Evolutionary conservation across 352 stramenopile species (phyloP), one percentile per base, ranked within the genome.

Genomic region (Pythium brachiatum): DNA sequence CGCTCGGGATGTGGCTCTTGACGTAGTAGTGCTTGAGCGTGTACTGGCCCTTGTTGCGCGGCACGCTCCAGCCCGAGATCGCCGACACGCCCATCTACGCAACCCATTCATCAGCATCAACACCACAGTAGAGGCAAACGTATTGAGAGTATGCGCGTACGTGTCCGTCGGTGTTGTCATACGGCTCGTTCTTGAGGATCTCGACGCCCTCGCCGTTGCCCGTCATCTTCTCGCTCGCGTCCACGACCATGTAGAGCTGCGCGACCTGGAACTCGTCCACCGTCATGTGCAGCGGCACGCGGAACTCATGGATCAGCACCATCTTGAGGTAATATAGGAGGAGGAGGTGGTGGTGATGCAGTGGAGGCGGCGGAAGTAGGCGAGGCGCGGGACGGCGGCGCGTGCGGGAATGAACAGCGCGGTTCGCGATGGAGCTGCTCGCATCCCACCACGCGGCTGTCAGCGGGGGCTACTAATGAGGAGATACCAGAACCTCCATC

Each of bases 21-120:
- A 78, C 85, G 71, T 92, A 92, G 71, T 95, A 95, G 72, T 95
- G 85, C 68, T 95, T 95, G 65, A 85, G 81, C 54, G 86, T 95
- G 74, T 95, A 95, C 68, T 95, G 86, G 46, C 86, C 86, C 62
- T 88, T 90, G 68, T 81, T 92, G 47, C 72, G 70, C 15, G 86
- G 86, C n/a, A 95, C 60, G 2, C 66, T 70, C 78, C 83, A 92
- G 38, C 77, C 71, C 13, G 86, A 94, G 68, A 93, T 86, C 34
- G 74, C 73, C 38, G 86, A 95, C 25, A 90, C 69, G 59, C 78
- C 78, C 71, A 92, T 76, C 70, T 82, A 68, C 48, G 57, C 3
- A 34, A 15, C n/a, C 11, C 16, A 26, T 4, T 20, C 51, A 29
- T 6, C n/a, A 9, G 13, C n/a, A 13, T 23, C 18, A 52, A 9